A percentile compares a stretch with the other conserved stretches of the same genome.
Conservation (phyloP, 1,139 yeast genomes). For the Hemisphaericaspora subhashii region DNA sequence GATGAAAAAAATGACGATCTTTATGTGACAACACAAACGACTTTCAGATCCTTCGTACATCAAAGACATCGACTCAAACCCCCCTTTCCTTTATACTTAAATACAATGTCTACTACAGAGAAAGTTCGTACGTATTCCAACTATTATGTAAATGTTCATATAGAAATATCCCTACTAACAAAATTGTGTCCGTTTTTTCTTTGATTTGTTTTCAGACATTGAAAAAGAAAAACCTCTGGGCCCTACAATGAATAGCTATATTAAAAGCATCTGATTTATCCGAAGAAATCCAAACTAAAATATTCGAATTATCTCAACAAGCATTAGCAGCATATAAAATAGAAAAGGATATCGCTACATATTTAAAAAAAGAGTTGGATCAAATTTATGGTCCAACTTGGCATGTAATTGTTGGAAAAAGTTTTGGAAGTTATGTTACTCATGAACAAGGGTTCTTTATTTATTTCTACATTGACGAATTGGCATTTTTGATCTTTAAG, state of each 20-base stretch:
- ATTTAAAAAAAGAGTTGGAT: slow-evolving; percentile 70
- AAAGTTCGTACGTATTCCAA: slow-evolving; percentile 3
- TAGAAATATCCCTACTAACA: not conserved
- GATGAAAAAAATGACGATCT: too few relatives aligned
- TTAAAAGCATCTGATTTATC: slow-evolving; percentile 51
- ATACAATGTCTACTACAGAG: slow-evolving; percentile 3
- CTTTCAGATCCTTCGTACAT: too few relatives aligned
- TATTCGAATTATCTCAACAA: slow-evolving; percentile 57
- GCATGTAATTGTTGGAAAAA: slow-evolving; percentile 94
- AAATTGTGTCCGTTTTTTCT: not conserved
- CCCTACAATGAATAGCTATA: slow-evolving; percentile 35
- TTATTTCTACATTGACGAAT: slow-evolving; percentile 78
- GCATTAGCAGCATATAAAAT: slow-evolving; percentile 44
- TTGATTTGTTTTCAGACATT: not conserved
- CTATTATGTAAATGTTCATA: not conserved
- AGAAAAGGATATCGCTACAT: slow-evolving; percentile 79
- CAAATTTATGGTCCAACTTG: slow-evolving; percentile 75
- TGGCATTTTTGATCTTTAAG: slow-evolving; percentile 81
- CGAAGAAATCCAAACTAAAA: slow-evolving; percentile 58
- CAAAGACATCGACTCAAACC: not conserved
- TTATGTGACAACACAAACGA: too few relatives aligned
- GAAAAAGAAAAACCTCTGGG: too few relatives aligned
- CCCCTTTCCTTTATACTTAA: not conserved
- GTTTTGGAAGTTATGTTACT: slow-evolving; percentile 91
- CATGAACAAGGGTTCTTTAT: slow-evolving; percentile 84